Percentiles rank a stretch among this genome's conserved stretches.
These are phyloP conservation scores for Sequoia sempervirens DNA, from an alignment of 75 land plant genomes.

Conservation along the genomic window DNA sequence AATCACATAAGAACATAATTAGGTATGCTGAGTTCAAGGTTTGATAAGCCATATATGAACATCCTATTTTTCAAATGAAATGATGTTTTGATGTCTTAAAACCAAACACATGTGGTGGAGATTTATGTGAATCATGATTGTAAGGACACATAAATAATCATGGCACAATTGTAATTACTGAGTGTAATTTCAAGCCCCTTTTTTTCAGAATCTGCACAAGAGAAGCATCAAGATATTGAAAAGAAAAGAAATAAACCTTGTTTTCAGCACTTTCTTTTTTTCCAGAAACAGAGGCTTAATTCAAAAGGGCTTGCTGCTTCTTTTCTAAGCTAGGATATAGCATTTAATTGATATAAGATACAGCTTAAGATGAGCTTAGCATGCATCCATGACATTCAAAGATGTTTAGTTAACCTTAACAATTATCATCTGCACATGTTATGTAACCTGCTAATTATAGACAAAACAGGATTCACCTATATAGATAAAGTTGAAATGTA, in stretches of 20 bases:
- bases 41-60: background rate
- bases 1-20: background rate
- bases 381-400: background rate
- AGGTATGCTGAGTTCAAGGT: background rate
- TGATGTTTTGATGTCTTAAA: background rate
- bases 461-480: too few relatives aligned
- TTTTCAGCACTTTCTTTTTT: background rate
- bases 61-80: background rate
- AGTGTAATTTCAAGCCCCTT: background rate
- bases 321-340: background rate
- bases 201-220: background rate
- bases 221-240: background rate
- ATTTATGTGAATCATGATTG: background rate
- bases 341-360: too few relatives aligned
- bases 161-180: background rate
- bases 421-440: background rate
- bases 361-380: background rate
- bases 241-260: too few relatives aligned
- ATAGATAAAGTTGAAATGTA: background rate
- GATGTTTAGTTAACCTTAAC: background rate
- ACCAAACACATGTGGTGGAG: background rate
- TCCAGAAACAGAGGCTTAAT: background rate
- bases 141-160: background rate
- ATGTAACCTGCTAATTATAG: background rate
- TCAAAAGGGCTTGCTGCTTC: background rate